Conservation (phyloP, 179 eudicot genomes). For the Silene coronaria region DNA sequence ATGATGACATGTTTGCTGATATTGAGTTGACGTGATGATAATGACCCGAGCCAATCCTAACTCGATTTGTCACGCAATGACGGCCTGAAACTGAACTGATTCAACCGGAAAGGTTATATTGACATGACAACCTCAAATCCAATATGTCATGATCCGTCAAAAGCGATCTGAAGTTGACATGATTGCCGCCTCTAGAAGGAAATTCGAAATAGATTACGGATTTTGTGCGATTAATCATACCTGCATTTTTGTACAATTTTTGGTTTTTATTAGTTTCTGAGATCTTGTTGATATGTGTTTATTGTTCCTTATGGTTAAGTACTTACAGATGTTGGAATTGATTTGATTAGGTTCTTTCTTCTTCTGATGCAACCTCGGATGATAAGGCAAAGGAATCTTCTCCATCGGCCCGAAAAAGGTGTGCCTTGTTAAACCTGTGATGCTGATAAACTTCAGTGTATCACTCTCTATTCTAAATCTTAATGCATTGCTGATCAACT, state of each 20-base stretch:
- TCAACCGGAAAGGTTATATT: too few relatives aligned
- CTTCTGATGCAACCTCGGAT: constrained; percentile 36
- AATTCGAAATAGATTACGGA: too few relatives aligned
- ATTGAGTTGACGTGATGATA: too few relatives aligned
- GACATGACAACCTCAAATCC: too few relatives aligned
- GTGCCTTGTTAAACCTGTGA: constrained; percentile 15
- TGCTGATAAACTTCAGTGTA: background rate
- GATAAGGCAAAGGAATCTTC: constrained; percentile 34
- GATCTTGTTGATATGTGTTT: background rate
- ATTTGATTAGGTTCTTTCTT: constrained; percentile 43
- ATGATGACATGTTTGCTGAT: too few relatives aligned
- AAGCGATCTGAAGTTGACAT: too few relatives aligned
- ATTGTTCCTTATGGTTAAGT: background rate
- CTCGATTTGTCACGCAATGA: too few relatives aligned
- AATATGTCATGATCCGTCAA: too few relatives aligned
- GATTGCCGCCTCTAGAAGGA: too few relatives aligned
- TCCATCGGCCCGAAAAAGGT: constrained; percentile 32
- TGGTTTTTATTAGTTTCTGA: background rate
- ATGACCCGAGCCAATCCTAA: too few relatives aligned
- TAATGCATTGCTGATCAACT: constrained; percentile 10
- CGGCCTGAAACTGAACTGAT: too few relatives aligned
- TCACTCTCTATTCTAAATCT: constrained; percentile 23
- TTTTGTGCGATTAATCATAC: background rate
- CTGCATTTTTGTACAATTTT: background rate
- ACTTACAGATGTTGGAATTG: constrained; percentile 5